Base-by-base conservation (phyloP, 2,329 filamentous ascomycete species). In the Elsinoe necatrix region DNA sequence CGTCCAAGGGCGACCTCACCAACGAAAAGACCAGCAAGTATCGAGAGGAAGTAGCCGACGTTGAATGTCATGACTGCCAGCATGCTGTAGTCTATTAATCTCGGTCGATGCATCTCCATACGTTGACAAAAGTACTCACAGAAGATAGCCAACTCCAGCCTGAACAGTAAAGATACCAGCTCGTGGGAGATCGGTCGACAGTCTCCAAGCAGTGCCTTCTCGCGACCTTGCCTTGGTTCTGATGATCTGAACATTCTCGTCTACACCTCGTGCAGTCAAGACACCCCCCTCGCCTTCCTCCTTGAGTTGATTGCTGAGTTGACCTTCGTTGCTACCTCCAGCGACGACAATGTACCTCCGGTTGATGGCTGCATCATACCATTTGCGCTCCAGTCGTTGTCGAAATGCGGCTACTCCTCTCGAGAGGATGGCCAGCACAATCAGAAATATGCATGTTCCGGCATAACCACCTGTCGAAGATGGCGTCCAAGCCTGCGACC, bases 51-150 rank as follows among this genome's bases (percentile, higher is more conserved):
- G 68, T 93, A 93, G 11, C 88, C 89, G 14, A 92, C 80, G 64
- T 93, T 93, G 75, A 89, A 82, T 1, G 87, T 91, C 89, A 93
- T 95, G 67, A 95, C 86, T 12, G 87, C 88, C 73, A 95, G 74
- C 90, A 95, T 95, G 59, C 90, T 95, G 63, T 35, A 16, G 52
- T 29, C 20, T 16, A 68, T 64, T 47, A 66, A 61, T 37, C 34
- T 12, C 14, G 34, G 14, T 6, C 9, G 3, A 37, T 37, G 34
- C 34, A 7, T 37, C 34, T n/a, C 9, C 34, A 14, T 6, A 11
- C 14, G 4, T 4, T 29, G 9, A 4, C 27, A 29, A 9, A 37
- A 37, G 34, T 31, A 83, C 88, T 80, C 74, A 95, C 90, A 95
- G 82, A 29, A 95, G 74, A 72, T 95, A 95, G 11, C 85, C 86